These are phyloP conservation scores for Carnegiea gigantea DNA, from an alignment of 179 eudicot species.

Conservation along the genomic window DNA sequence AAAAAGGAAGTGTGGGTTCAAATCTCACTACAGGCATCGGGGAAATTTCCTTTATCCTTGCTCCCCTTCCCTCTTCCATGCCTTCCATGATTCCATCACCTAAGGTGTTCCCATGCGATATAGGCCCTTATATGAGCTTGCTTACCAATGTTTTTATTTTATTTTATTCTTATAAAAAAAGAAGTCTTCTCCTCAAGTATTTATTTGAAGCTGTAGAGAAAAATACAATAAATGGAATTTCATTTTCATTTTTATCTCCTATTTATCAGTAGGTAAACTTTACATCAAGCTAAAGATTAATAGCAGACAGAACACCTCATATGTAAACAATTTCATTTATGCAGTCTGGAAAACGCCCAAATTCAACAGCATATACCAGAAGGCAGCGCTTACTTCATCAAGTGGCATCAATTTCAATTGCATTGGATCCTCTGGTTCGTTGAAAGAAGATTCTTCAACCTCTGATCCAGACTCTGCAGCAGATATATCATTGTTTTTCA, in stretches of 20 bases:
- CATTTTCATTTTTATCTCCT: neutral
- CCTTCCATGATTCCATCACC: no score
- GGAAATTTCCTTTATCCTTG: no score
- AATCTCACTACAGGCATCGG: no score
- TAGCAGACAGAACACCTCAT: neutral
- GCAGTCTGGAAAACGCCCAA: neutral
- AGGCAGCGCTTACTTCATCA: neutral
- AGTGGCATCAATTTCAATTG: neutral
- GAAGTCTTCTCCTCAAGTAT: neutral
- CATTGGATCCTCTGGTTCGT: neutral
- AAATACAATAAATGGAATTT: neutral
- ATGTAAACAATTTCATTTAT: neutral
- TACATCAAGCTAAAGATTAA: constrained; percentile 4
- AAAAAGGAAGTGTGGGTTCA: no score
- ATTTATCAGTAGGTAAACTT: neutral
- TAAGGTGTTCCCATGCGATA: no score
- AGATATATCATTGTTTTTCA: constrained; percentile 5
- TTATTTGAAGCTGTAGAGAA: neutral
- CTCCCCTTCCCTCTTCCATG: no score
- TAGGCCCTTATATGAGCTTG: no score
- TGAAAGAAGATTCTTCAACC: neutral
- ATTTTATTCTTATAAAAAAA: no score
- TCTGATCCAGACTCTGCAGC: constrained; percentile 3
- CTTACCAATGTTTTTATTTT: no score
- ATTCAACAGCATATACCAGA: constrained; percentile 10